Conservation (phyloP, 345 rosid species). For the Lepidium africanum region DNA sequence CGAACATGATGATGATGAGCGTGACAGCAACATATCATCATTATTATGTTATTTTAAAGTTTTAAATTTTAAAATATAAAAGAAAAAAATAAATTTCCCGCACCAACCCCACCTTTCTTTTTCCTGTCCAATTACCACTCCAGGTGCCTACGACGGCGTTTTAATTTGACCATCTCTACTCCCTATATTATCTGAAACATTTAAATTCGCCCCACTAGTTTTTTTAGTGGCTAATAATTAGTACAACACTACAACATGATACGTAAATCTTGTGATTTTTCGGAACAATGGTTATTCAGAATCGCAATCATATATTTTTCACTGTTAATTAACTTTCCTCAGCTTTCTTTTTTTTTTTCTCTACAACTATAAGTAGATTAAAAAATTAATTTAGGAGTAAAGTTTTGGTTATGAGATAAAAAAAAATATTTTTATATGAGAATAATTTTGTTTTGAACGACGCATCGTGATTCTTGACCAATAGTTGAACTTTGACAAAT, state of each 20-base stretch:
- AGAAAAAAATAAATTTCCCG: neutral
- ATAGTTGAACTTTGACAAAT: too few relatives aligned
- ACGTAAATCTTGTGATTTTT: neutral
- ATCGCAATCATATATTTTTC: neutral
- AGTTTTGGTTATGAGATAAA: too few relatives aligned
- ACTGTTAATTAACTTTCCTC: too few relatives aligned
- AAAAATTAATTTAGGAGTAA: too few relatives aligned
- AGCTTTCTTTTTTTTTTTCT: too few relatives aligned
- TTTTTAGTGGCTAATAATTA: neutral
- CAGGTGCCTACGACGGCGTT: constrained; percentile 27
- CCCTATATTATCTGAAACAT: neutral
- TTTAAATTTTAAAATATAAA: neutral
- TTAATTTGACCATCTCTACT: neutral
- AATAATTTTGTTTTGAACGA: too few relatives aligned
- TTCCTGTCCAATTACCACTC: constrained; percentile 10
- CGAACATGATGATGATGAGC: constrained; percentile 44
- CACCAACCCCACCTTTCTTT: constrained; percentile 21
- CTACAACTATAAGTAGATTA: too few relatives aligned
- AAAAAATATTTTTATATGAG: too few relatives aligned
- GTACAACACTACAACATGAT: neutral
- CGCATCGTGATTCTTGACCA: too few relatives aligned
- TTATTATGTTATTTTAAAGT: constrained; percentile 28
- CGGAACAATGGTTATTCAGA: neutral
- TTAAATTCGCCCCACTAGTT: constrained; percentile 7
- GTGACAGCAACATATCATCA: constrained; percentile 65